Base-by-base conservation (phyloP, 768 basidiomycete species). In the Suillus placidus region DNA sequence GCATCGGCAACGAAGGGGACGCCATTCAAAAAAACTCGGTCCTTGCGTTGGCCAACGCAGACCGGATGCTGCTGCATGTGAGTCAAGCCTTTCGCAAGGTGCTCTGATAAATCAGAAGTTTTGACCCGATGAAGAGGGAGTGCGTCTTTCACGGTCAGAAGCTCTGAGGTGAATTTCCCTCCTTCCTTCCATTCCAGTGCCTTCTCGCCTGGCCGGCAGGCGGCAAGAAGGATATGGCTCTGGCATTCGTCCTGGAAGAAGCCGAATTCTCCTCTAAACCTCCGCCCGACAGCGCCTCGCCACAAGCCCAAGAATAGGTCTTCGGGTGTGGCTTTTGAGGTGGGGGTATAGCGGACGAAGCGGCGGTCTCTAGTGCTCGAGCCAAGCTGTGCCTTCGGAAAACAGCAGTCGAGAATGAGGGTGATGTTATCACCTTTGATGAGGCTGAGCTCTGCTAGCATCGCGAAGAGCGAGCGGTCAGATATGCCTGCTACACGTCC, bases 351-450 rank as follows among this genome's bases (percentile, higher is more conserved):
- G 51, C 90, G 86, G 60, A 82, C 80, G 62, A 79, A 77, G 43
- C 79, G 81, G 37, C 87, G 82, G 66, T 83, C 78, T 35, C 80
- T 80, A n/a, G 76, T 71, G 18, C 80, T 78, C 40, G 74, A 73
- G 20, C 79, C 76, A 56, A 80, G 77, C 23, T 74, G 70, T 14
- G 83, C 77, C 7, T 76, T 74, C 12, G 84, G 81, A 76, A 90
- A 89, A 69, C 87, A 90, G 68, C 85, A 83, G 73, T 91, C 89
- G 30, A 90, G 78, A 63, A 91, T 81, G 64, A 91, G 73, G 1
- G 89, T 88, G 74, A 91, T 85, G 66, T 91, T 91, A 73, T 90
- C 80, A 37, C 89, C 89, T 69, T 90, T 91, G 54, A 76, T 77
- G 32, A 76, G 75, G 20, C 81, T 77, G 47, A 91, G 82, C 61